These are phyloP conservation scores for Leptographium lundbergii DNA, from an alignment of 2,329 filamentous ascomycete genomes.

Conservation along the genomic window DNA sequence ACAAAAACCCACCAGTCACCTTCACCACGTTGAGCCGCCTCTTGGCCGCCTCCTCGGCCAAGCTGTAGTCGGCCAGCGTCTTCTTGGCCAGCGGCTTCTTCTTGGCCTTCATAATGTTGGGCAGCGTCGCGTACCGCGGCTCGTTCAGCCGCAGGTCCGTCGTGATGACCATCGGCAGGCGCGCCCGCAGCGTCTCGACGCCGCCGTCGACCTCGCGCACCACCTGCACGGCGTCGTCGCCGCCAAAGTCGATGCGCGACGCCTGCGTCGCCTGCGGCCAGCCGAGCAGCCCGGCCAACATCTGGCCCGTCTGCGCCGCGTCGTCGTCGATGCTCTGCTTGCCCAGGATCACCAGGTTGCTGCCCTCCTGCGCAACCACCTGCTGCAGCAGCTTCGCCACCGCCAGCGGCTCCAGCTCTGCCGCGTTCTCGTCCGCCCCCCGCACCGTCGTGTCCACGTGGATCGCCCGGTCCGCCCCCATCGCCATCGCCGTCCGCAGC, in stretches of 20 bases:
- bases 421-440: slow-evolving; percentile 58
- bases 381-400: slow-evolving; percentile 81
- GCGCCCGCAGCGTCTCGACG: slow-evolving; percentile 74
- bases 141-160: slow-evolving; percentile 91
- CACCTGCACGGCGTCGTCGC: slow-evolving; percentile 59
- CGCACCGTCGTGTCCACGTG: slow-evolving; percentile 59
- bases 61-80: slow-evolving; percentile 67
- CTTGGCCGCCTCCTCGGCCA: slow-evolving; percentile 60
- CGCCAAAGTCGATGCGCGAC: slow-evolving; percentile 64
- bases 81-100: slow-evolving; percentile 98
- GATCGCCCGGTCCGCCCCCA: slow-evolving; percentile 88
- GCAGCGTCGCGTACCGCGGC: slow-evolving; percentile 86
- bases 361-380: slow-evolving; percentile 70
- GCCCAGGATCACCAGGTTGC: slow-evolving; percentile 84
- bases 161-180: slow-evolving; percentile 86
- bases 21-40: slow-evolving; percentile 79
- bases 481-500: slow-evolving; percentile 93
- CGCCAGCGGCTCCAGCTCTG: slow-evolving; percentile 74
- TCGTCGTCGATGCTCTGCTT: slow-evolving; percentile 99
- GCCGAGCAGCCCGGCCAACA: slow-evolving; percentile 82
- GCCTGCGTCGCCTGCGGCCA: slow-evolving; percentile 96
- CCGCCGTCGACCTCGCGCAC: slow-evolving; percentile 92
- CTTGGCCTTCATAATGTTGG: slow-evolving; percentile 99
- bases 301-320: slow-evolving; percentile 89
- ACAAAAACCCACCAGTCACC: slow-evolving; percentile 49